Conservation (phyloP, 192 early-diverging fungal genomes). For the Backusella psychrophila region DNA sequence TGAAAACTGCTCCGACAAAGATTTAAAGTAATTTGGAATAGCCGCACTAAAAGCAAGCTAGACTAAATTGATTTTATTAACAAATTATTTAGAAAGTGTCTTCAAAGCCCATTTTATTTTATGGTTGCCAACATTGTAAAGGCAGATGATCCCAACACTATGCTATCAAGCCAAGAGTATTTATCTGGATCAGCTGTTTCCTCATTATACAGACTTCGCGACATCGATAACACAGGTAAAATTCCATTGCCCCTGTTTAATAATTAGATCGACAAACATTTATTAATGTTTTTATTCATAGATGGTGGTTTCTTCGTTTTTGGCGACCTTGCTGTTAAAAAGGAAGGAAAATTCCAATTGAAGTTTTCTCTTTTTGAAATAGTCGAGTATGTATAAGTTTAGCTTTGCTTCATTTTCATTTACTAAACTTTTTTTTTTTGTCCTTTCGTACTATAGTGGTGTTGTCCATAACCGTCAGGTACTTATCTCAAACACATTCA, state of each 20-base stretch:
- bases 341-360: constrained; percentile 79
- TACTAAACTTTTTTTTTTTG: background rate
- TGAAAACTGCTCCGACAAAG: constrained; percentile 21
- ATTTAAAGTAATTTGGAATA: constrained; percentile 22
- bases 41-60: background rate
- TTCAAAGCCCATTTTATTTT: constrained; percentile 91
- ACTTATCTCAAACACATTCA: constrained; percentile 70
- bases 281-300: background rate
- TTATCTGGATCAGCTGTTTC: constrained; percentile 90
- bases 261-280: background rate
- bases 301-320: constrained; percentile 95
- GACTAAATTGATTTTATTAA: background rate
- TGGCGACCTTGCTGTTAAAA: constrained; percentile 83
- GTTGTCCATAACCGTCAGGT: constrained; percentile 44
- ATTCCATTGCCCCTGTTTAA: background rate
- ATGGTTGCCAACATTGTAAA: constrained; percentile 89
- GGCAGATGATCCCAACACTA: constrained; percentile 70
- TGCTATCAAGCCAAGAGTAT: constrained; percentile 67
- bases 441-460: background rate
- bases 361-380: constrained; percentile 91
- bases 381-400: constrained; percentile 41
- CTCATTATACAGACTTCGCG: constrained; percentile 81
- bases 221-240: constrained; percentile 65
- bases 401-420: background rate
- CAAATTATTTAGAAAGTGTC: constrained; percentile 25